phyloP scores from a whole-genome alignment of 441 rosid genomes.

The Raphanus hybrid region DNA sequence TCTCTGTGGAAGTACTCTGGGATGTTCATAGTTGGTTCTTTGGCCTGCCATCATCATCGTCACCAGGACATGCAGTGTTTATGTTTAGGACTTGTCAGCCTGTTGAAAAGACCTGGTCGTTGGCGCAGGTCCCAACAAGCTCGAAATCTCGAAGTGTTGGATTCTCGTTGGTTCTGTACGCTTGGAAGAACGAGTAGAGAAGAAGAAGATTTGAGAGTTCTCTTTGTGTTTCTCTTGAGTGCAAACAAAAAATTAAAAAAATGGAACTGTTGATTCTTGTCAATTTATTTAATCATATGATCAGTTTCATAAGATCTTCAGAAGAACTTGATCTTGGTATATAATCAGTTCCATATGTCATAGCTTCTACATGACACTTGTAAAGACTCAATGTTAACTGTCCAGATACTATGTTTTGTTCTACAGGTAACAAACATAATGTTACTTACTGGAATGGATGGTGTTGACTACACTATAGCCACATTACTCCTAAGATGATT shows the following conservation, averaged over 20 bases:
- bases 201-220: conserved; percentile 40
- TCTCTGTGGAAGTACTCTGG: conserved; percentile 79
- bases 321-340: conserved; percentile 9
- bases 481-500: neutral
- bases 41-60: conserved; percentile 48
- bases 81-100: conserved; percentile 82
- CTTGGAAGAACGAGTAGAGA: conserved; percentile 87
- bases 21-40: conserved; percentile 90
- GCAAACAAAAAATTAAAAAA: conserved; percentile 46
- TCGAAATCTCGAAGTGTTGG: conserved; percentile 66
- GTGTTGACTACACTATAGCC: neutral
- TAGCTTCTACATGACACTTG: conserved; percentile 20
- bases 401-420: conserved; percentile 22
- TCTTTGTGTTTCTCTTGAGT: conserved; percentile 36
- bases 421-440: conserved; percentile 8
- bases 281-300: conserved; percentile 25
- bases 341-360: conserved; percentile 20
- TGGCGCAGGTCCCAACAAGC: conserved; percentile 53
- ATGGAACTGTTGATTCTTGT: conserved; percentile 54
- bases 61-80: conserved; percentile 75
- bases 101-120: conserved; percentile 67
- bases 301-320: conserved; percentile 4
- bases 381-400: conserved; percentile 5
- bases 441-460: neutral
- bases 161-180: conserved; percentile 76